Evolutionary conservation across 257 asterid genomes (phyloP), one percentile per base, ranked within the genome.

Genomic region (Nicotiana sylvestris): DNA sequence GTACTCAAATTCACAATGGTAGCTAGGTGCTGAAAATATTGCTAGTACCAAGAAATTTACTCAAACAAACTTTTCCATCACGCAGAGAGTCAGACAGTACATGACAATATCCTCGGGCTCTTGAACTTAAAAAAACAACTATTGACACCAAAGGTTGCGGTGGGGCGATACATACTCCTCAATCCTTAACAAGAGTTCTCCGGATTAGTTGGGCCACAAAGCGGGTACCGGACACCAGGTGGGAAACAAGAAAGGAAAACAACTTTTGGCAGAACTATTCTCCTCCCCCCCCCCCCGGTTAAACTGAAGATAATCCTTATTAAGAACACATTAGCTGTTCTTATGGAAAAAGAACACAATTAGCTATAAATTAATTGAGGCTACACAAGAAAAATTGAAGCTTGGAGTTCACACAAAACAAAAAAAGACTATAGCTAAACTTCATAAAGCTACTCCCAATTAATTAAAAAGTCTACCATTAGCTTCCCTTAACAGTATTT

Each of bases 1-100:
- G 97, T 66, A 95, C 97, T 94, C 62, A 66, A 66, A 7, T 16
- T 66, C 76, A 1, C 27, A 16, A 66, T 5, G 27, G 1, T 33
- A 33, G 76, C 27, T 67, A 18, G 39, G 39, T 64, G n/a, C 69
- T 64, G 13, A 16, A 17, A 3, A 33, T 10, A 66, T 2, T 66
- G 25, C 9, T 33, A 33, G 5, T 16, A 33, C 51, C 76, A 67
- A 66, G 13, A 66, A 16, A 16, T 8, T 15, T 16, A 66, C 16
- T 30, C 33, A 15, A 35, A 67, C 76, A 66, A 66, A 32, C 13
- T 33, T 33, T 8, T 43, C 39, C 8, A 27, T 10, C 35, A 66
- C 27, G 3, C 49, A 66, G 51, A 33, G 1, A 32, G 51, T 15
- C 8, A 32, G 49, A 32, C 10, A 57, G 51, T 17, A 67, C 29